These are phyloP conservation scores for Penicillium maclennaniae DNA, from an alignment of 495 filamentous ascomycete genomes.

Conservation along the genomic window DNA sequence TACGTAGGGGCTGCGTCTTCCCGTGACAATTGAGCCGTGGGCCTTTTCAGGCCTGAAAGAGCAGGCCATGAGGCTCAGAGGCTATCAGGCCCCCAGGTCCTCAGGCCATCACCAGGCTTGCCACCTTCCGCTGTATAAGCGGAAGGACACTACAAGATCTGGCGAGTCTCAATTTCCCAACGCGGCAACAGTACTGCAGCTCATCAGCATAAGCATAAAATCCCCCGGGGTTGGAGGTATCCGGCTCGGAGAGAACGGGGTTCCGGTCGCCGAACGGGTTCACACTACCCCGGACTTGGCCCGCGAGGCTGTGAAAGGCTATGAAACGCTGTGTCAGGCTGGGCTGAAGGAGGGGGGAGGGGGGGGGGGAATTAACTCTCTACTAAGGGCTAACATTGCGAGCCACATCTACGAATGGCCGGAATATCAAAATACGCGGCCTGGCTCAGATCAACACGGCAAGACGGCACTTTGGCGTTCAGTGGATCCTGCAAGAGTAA, in stretches of 20 bases:
- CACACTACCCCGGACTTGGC: constrained; percentile 17
- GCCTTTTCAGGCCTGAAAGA: background rate
- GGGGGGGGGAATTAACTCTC: too few relatives aligned
- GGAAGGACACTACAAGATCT: background rate
- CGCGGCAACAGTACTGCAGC: background rate
- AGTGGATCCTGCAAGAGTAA: background rate
- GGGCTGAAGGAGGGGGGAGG: too few relatives aligned
- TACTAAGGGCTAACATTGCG: too few relatives aligned
- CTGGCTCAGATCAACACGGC: constrained; percentile 7
- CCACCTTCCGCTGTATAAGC: background rate
- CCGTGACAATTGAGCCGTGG: background rate
- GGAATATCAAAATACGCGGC: background rate
- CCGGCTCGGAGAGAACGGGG: constrained; percentile 17
- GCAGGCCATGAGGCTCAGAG: background rate
- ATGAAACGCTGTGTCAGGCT: background rate
- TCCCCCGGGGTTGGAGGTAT: constrained; percentile 9
- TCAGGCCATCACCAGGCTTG: background rate
- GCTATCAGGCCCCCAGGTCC: background rate
- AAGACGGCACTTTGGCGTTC: constrained; percentile 22
- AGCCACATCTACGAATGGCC: background rate
- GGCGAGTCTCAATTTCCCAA: background rate
- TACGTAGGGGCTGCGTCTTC: background rate
- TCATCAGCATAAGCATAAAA: background rate
- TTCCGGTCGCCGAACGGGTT: constrained; percentile 18
- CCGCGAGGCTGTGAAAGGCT: background rate